phyloP scores from a whole-genome alignment of 495 filamentous ascomycete species.

The Podospora pseudoanserina region DNA sequence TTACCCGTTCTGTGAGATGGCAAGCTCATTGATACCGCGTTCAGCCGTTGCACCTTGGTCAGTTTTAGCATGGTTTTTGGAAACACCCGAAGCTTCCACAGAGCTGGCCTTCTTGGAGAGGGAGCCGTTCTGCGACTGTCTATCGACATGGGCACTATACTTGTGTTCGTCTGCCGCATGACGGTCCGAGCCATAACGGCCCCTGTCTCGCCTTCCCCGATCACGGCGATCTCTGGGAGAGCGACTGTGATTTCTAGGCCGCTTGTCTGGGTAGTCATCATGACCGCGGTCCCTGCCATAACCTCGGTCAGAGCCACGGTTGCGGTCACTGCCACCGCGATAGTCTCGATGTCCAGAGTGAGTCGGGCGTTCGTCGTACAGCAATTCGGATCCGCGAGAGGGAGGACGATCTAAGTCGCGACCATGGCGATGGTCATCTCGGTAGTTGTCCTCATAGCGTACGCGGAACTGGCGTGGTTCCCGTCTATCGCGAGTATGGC shows the following conservation, averaged over 20 bases:
- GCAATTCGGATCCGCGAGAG: conserved; percentile 43
- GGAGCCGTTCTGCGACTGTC: conserved; percentile 35
- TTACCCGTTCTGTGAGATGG: conserved; percentile 28
- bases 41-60: conserved; percentile 56
- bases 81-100: conserved; percentile 36
- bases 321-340: conserved; percentile 15
- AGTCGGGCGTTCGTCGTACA: conserved; percentile 43
- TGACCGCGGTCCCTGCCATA: conserved; percentile 30
- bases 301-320: conserved; percentile 18
- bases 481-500: conserved; percentile 44
- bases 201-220: conserved; percentile 39
- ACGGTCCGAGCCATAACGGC: conserved; percentile 18
- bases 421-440: conserved; percentile 45
- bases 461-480: conserved; percentile 58
- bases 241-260: conserved; percentile 63
- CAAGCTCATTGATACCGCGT: conserved; percentile 37
- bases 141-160: conserved; percentile 44
- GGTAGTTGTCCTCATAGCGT: conserved; percentile 53
- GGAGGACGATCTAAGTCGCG: conserved; percentile 64
- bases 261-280: conserved; percentile 54
- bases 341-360: conserved; percentile 49
- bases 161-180: conserved; percentile 27
- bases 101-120: conserved; percentile 32
- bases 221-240: conserved; percentile 52
- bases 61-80: conserved; percentile 65